phyloP scores from a whole-genome alignment of 2,329 filamentous ascomycete species.

The Pyricularia sp. region DNA sequence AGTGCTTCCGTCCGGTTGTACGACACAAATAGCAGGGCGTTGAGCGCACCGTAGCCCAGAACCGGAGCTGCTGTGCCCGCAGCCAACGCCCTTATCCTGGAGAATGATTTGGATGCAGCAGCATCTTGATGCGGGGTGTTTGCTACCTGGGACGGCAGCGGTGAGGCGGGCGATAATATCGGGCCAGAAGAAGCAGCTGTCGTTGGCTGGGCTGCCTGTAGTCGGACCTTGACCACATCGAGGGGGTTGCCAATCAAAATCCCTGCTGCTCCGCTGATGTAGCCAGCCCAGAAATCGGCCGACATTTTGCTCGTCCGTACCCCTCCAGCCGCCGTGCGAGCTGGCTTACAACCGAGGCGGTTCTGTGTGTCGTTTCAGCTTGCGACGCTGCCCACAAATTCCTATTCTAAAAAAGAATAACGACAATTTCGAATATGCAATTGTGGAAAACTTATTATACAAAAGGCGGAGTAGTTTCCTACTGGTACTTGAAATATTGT shows the following conservation, averaged over 20 bases:
- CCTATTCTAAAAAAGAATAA: not conserved
- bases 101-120: not conserved
- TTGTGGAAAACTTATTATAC: no score
- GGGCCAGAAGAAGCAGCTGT: constrained; percentile 12
- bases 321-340: not conserved
- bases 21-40: constrained; percentile 79
- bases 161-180: constrained; percentile 10
- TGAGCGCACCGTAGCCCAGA: constrained; percentile 81
- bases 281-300: constrained; percentile 89
- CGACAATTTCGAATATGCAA: no score
- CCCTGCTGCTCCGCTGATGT: constrained; percentile 74
- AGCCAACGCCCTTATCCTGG: constrained; percentile 23
- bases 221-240: constrained; percentile 58
- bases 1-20: constrained; percentile 76
- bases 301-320: constrained; percentile 46
- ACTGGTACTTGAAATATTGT: no score
- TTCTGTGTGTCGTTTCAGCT: not conserved
- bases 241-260: constrained; percentile 87
- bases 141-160: constrained; percentile 15
- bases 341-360: not conserved
- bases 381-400: not conserved
- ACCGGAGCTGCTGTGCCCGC: constrained; percentile 76
- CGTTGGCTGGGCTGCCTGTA: constrained; percentile 53
- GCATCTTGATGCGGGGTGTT: constrained; percentile 10
- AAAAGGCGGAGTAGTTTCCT: no score